These are phyloP conservation scores for Auriscalpium orientale DNA, from an alignment of 768 basidiomycete genomes.

Conservation along the genomic window DNA sequence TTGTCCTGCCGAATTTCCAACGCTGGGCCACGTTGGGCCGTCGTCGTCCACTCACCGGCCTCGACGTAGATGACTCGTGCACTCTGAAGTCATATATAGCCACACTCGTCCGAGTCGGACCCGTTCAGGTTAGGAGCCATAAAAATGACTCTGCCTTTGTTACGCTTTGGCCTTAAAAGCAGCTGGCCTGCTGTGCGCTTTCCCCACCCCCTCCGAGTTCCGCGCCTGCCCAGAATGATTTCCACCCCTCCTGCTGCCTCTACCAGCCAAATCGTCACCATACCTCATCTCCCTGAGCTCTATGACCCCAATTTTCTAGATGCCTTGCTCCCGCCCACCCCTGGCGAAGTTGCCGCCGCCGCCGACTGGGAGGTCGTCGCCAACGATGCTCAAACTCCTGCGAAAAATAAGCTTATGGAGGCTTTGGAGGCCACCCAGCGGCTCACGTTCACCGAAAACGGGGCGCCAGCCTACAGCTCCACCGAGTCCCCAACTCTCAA, in stretches of 20 bases:
- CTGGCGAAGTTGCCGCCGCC: neutral
- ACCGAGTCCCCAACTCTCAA: slow-evolving; percentile 48
- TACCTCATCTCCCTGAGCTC: slow-evolving; percentile 54
- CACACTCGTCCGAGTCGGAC: too few relatives aligned
- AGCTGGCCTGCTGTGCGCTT: neutral
- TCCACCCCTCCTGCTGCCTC: slow-evolving; percentile 13
- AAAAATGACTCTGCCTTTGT: too few relatives aligned
- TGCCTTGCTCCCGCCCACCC: slow-evolving; percentile 38
- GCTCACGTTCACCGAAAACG: slow-evolving; percentile 43
- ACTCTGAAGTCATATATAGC: too few relatives aligned
- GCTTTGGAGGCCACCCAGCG: slow-evolving; percentile 37
- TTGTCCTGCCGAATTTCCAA: too few relatives aligned
- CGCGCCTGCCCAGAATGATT: neutral
- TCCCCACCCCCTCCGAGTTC: neutral
- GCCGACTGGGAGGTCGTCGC: slow-evolving; percentile 8
- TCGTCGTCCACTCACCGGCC: too few relatives aligned
- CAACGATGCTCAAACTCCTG: too few relatives aligned
- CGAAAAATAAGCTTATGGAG: slow-evolving; percentile 48
- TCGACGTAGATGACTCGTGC: too few relatives aligned
- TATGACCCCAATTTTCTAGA: slow-evolving; percentile 50
- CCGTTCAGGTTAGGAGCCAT: too few relatives aligned
- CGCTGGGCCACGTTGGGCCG: too few relatives aligned
- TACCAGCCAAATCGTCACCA: slow-evolving; percentile 37
- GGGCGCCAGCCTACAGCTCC: slow-evolving; percentile 41
- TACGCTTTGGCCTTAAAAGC: neutral